Percentiles rank a stretch among this genome's conserved stretches.
Evolutionary conservation across 78 protist genomes (phyloP).

Genomic region (Dictyostelium intermedium): DNA sequence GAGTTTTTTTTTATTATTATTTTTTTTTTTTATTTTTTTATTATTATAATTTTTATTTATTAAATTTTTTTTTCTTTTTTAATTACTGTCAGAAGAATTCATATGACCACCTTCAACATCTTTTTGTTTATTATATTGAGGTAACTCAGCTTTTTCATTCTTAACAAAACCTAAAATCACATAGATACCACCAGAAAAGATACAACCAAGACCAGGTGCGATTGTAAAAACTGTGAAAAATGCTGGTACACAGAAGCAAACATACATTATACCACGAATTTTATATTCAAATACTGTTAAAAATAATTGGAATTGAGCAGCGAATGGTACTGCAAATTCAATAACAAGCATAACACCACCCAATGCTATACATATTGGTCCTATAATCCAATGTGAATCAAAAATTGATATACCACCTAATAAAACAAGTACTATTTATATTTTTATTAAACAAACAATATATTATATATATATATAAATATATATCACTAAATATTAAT

Average conservation of each 20-base stretch:
- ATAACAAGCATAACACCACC: constrained; percentile 59
- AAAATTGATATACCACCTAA: constrained; percentile 56
- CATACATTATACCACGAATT: constrained; percentile 29
- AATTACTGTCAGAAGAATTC: not conserved
- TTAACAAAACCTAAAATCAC: constrained; percentile 32
- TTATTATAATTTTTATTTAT: not conserved
- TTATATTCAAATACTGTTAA: constrained; percentile 48
- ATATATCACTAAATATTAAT: too few species aligned
- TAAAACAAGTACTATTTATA: constrained; percentile 3
- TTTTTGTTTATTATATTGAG: constrained; percentile 12
- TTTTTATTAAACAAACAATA: too few species aligned
- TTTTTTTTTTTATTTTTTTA: not conserved
- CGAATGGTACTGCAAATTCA: constrained; percentile 7
- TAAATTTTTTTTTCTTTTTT: not conserved
- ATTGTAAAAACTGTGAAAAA: constrained; percentile 64
- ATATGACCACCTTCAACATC: constrained; percentile 21
- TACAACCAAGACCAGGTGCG: constrained; percentile 58
- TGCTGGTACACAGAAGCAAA: constrained; percentile 51
- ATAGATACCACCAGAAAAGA: constrained; percentile 36
- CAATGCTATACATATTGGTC: constrained; percentile 50
- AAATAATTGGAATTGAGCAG: not conserved
- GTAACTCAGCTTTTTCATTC: constrained; percentile 44
- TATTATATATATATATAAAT: too few species aligned
- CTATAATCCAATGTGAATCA: constrained; percentile 34
- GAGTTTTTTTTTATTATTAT: not conserved